These are phyloP conservation scores for Pseudoscleropodium purum DNA, from an alignment of 225 moss, liverwort and hornwort species.

Conservation along the genomic window DNA sequence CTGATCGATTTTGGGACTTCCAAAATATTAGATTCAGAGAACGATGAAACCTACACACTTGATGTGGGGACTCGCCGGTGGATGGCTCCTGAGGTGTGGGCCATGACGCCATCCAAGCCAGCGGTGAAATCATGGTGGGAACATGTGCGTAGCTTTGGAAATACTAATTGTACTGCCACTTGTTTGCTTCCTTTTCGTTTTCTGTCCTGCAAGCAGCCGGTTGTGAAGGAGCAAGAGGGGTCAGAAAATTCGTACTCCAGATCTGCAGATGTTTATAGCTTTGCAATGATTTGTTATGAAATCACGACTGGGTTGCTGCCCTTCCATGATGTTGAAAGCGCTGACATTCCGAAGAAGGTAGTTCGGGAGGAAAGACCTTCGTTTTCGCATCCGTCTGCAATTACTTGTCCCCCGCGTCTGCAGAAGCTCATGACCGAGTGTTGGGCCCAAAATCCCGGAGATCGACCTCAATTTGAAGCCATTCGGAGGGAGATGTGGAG, in stretches of 20 bases:
- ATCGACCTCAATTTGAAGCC: background rate
- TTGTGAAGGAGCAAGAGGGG: background rate
- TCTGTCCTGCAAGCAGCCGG: background rate
- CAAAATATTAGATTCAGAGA: background rate
- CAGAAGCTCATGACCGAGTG: background rate
- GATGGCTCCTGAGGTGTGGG: conserved; percentile 2
- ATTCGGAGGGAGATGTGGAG: background rate
- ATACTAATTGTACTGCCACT: background rate
- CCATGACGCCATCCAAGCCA: background rate
- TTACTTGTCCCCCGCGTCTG: background rate
- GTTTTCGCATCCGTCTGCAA: background rate
- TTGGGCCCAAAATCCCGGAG: background rate
- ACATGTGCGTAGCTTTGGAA: background rate
- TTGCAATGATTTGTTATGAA: background rate
- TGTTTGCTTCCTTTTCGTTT: background rate
- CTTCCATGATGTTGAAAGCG: background rate
- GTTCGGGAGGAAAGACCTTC: background rate
- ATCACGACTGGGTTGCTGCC: background rate
- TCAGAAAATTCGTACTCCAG: background rate
- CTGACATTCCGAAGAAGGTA: background rate
- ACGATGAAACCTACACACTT: background rate
- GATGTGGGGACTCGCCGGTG: background rate
- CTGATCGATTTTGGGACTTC: background rate
- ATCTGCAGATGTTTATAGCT: background rate
- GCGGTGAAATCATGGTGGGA: background rate